These are phyloP conservation scores for Debaryomyces psychrophilus DNA, from an alignment of 1,139 yeast genomes.

Conservation along the genomic window DNA sequence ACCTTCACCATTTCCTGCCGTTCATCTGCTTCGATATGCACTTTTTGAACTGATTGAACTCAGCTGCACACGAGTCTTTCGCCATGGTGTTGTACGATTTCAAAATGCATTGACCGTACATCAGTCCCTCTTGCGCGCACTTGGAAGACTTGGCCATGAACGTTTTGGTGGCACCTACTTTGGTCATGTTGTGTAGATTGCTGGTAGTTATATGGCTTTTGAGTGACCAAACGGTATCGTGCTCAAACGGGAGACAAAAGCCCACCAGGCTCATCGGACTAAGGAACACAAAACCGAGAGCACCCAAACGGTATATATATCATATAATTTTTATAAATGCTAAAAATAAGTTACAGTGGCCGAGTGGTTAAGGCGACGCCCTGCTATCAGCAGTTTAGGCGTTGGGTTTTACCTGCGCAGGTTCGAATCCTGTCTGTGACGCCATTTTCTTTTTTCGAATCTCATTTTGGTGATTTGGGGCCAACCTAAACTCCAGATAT, in stretches of 20 bases:
- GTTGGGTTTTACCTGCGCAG: slow-evolving; percentile 78
- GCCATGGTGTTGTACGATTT: slow-evolving; percentile 55
- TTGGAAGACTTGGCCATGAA: slow-evolving; percentile 39
- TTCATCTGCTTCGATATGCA: slow-evolving; percentile 50
- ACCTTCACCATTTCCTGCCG: slow-evolving; percentile 7
- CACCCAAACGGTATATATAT: neutral
- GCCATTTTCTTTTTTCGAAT: slow-evolving; percentile 33
- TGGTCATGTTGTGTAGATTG: slow-evolving; percentile 15
- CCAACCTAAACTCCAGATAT: slow-evolving; percentile 6
- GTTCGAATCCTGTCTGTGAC: slow-evolving; percentile 82
- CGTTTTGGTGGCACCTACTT: slow-evolving; percentile 44
- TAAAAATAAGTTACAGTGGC: slow-evolving; percentile 43
- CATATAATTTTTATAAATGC: neutral
- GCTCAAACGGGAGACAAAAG: too few relatives aligned
- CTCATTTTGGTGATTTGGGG: neutral
- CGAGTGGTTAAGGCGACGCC: slow-evolving; percentile 61
- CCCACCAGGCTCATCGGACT: too few relatives aligned
- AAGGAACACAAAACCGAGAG: neutral
- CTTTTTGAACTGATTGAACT: slow-evolving; percentile 56
- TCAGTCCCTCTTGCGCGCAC: slow-evolving; percentile 47
- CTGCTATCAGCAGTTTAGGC: slow-evolving; percentile 56
- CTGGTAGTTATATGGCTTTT: neutral
- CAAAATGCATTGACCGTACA: slow-evolving; percentile 67
- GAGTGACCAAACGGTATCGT: too few relatives aligned
- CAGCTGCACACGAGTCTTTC: slow-evolving; percentile 59